These are phyloP conservation scores for Cryptosporidium andersoni DNA, from an alignment of 169 alveolate species.

Conservation along the genomic window DNA sequence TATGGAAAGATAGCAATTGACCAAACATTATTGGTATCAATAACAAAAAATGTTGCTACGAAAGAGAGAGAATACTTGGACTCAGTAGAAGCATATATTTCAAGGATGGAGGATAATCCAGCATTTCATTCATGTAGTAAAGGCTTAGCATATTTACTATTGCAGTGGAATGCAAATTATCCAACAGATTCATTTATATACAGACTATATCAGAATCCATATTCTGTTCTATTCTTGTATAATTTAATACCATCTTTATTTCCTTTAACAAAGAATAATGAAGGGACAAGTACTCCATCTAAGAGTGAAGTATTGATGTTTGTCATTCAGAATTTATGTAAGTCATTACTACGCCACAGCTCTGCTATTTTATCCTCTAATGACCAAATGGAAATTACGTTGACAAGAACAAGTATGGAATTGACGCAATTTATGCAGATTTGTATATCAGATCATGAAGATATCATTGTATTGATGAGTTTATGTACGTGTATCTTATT, in stretches of 20 bases:
- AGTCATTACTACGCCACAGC: constrained; percentile 22
- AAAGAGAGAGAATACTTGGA: constrained; percentile 47
- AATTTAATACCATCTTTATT: constrained; percentile 42
- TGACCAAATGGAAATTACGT: constrained; percentile 5
- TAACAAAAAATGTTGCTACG: constrained; percentile 35
- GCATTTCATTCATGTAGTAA: background rate
- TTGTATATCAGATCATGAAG: constrained; percentile 3
- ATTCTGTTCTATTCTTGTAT: constrained; percentile 37
- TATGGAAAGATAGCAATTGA: constrained; percentile 37
- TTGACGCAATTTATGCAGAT: constrained; percentile 40
- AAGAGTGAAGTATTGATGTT: constrained; percentile 4
- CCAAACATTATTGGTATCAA: constrained; percentile 18
- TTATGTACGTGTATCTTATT: constrained; percentile 39
- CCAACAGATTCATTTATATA: constrained; percentile 50
- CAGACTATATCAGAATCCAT: constrained; percentile 22
- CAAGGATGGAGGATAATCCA: background rate
- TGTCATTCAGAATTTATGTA: constrained; percentile 24
- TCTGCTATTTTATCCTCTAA: background rate
- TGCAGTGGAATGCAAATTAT: constrained; percentile 17
- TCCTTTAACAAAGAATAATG: background rate
- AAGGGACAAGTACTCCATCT: background rate
- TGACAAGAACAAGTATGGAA: constrained; percentile 25
- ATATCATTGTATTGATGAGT: constrained; percentile 13
- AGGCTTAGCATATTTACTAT: constrained; percentile 1
- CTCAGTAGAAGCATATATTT: constrained; percentile 15